These are phyloP conservation scores for Schwanniomyces etchellsii DNA, from an alignment of 1,139 yeast genomes.

Conservation along the genomic window DNA sequence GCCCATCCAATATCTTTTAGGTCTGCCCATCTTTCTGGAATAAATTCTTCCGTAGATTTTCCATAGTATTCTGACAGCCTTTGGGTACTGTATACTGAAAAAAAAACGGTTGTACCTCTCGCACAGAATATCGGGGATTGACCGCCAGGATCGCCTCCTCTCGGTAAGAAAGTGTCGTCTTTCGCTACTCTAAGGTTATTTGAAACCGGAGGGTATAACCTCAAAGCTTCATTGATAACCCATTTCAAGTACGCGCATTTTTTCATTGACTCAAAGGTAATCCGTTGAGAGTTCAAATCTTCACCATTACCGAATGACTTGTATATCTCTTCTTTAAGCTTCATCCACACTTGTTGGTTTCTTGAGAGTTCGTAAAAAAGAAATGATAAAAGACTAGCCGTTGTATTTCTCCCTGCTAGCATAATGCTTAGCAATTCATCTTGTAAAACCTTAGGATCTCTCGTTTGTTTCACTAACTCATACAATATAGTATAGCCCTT, in stretches of 20 bases:
- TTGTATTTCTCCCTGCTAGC: conserved; percentile 44
- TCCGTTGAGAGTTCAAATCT: conserved; percentile 19
- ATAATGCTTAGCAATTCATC: conserved; percentile 42
- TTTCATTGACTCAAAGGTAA: conserved; percentile 47
- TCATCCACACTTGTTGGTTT: conserved; percentile 29
- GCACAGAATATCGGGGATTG: conserved; percentile 36
- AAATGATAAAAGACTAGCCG: conserved; percentile 41
- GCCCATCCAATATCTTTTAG: conserved; percentile 43
- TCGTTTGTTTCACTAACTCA: conserved; percentile 40
- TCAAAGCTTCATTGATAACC: conserved; percentile 45
- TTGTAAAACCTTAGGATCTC: conserved; percentile 35
- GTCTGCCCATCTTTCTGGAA: conserved; percentile 48
- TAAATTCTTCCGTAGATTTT: conserved; percentile 38
- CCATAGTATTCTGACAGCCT: conserved; percentile 42
- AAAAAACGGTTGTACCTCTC: conserved; percentile 42
- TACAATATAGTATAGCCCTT: conserved; percentile 38
- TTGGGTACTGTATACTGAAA: conserved; percentile 42
- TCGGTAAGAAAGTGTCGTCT: conserved; percentile 43
- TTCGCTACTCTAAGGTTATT: conserved; percentile 42
- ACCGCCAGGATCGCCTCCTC: conserved; percentile 47
- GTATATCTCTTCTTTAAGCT: conserved; percentile 28
- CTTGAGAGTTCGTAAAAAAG: conserved; percentile 37
- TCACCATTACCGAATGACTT: conserved; percentile 32
- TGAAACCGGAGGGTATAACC: conserved; percentile 56
- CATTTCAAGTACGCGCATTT: conserved; percentile 42